Percentiles rank a stretch among this genome's conserved stretches.
These are phyloP conservation scores for Leishmania gerbilli DNA, from an alignment of 208 protist genomes.

Conservation along the genomic window DNA sequence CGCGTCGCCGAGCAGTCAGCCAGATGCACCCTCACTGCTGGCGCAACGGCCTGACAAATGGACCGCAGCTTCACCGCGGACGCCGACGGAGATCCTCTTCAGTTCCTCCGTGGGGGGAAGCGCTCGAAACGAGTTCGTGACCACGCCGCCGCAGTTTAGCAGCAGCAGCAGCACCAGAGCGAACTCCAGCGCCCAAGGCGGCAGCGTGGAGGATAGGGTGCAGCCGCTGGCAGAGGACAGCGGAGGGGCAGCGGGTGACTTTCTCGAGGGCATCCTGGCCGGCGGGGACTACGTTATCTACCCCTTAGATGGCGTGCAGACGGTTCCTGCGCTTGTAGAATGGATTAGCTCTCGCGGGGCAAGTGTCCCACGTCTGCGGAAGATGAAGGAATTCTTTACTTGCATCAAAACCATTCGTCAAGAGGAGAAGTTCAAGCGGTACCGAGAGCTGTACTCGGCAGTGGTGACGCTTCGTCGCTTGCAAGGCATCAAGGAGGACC, in stretches of 20 bases:
- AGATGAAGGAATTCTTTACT: conserved; percentile 49
- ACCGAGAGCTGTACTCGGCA: conserved; percentile 54
- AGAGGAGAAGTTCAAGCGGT: conserved; percentile 62
- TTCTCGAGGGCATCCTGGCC: conserved; percentile 17
- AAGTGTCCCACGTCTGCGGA: conserved; percentile 31
- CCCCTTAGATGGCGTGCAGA: conserved; percentile 47
- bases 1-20: not conserved
- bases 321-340: conserved; percentile 43
- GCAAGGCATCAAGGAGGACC: conserved; percentile 32
- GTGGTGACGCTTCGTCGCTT: conserved; percentile 65
- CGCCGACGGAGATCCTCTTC: conserved; percentile 31
- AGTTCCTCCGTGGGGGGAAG: conserved; percentile 19
- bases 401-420: conserved; percentile 48
- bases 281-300: conserved; percentile 38
- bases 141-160: too few species aligned
- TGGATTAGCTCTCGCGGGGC: conserved; percentile 61
- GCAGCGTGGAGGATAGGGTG: conserved; percentile 3
- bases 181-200: not conserved
- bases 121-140: not conserved
- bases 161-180: not conserved
- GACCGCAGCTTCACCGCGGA: not conserved
- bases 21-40: not conserved
- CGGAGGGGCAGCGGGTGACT: not conserved
- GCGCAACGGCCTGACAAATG: not conserved
- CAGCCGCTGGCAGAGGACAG: not conserved